Evolutionary conservation across 495 filamentous ascomycete species (phyloP).

Genomic region (Haplographium delicatum): DNA sequence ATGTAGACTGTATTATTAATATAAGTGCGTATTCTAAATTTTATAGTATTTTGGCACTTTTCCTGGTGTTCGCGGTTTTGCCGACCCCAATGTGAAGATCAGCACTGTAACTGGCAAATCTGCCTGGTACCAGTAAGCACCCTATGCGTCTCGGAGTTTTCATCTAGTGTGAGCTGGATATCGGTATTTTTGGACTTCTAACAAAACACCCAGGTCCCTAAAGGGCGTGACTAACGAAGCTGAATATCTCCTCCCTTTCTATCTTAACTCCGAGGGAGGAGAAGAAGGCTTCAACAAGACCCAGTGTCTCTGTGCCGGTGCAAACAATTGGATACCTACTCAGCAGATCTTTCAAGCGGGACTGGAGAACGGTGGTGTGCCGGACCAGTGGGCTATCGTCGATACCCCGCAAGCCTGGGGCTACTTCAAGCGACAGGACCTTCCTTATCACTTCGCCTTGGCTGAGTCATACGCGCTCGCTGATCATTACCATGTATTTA

Average conservation of each 20-base stretch:
- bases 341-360: neutral
- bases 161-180: neutral
- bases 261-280: neutral
- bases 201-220: neutral
- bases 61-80: neutral
- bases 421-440: neutral
- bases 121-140: neutral
- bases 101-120: neutral
- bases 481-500: neutral
- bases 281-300: neutral
- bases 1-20: neutral
- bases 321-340: neutral
- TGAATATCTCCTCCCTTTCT: neutral
- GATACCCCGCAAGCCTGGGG: neutral
- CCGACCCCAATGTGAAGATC: neutral
- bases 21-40: neutral
- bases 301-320: neutral
- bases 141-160: neutral
- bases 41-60: slow-evolving; percentile 1
- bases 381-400: neutral
- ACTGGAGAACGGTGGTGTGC: neutral
- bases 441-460: neutral
- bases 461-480: neutral
- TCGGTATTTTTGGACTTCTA: neutral
- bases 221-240: neutral